phyloP scores from a whole-genome alignment of 805 yeast genomes.

The Candida pini region DNA sequence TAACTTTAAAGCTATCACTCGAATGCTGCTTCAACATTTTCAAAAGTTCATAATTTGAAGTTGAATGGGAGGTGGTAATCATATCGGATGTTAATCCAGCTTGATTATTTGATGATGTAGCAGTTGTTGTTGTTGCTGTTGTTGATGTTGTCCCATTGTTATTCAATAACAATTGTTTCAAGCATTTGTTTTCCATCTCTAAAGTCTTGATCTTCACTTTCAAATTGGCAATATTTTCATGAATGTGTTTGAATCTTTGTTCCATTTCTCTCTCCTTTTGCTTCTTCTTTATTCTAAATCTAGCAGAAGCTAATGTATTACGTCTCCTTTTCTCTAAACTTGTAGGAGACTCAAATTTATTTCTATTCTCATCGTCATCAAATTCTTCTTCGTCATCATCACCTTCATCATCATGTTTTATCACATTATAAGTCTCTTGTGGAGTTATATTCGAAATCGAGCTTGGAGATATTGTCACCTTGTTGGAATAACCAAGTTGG shows the following conservation, averaged over 20 bases:
- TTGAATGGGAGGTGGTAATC: conserved; percentile 2
- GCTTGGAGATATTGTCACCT: not conserved
- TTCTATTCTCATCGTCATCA: not conserved
- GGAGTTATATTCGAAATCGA: not conserved
- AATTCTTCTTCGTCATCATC: not conserved
- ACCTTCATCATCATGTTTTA: not conserved
- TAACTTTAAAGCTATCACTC: conserved; percentile 18
- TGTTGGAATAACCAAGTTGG: not conserved
- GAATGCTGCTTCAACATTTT: conserved; percentile 17
- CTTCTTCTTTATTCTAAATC: conserved; percentile 60
- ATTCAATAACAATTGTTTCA: conserved; percentile 38
- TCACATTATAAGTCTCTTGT: not conserved
- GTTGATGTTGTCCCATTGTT: not conserved
- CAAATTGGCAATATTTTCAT: conserved; percentile 38
- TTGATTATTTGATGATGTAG: too few species aligned
- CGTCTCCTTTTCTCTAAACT: conserved; percentile 44
- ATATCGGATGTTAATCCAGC: not conserved
- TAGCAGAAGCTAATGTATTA: conserved; percentile 61
- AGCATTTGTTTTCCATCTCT: conserved; percentile 57
- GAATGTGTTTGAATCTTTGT: conserved; percentile 35
- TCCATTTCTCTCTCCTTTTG: conserved; percentile 56
- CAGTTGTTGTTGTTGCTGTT: not conserved
- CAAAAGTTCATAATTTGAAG: conserved; percentile 21
- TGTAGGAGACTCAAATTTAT: not conserved
- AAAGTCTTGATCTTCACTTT: conserved; percentile 45